Base-by-base conservation (phyloP, 306 rosid species). In the Trifolium pratense region DNA sequence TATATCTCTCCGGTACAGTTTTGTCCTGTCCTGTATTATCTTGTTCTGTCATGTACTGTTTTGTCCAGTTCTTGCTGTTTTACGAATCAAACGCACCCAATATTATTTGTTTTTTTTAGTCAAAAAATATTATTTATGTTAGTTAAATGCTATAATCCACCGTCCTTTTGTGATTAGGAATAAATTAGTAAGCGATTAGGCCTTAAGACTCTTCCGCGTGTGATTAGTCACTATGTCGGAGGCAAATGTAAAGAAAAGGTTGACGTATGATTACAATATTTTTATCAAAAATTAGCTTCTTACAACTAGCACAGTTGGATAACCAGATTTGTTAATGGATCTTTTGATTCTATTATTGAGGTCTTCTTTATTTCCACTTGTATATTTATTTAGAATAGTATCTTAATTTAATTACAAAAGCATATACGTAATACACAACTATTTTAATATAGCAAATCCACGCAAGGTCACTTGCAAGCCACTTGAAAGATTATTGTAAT, bases 191-290 rank as follows among this genome's bases (percentile, higher is more conserved):
- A 65, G 67, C 85, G 85, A 84, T 81, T 68, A 73, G 65, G 70
- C 75, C 17, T 36, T 59, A 15, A 59, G 61, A 68, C 84, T 42
- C 73, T 65, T 75, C 74, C 75, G 73, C 79, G 85, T 87, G 87
- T 53, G 75, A 40, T 64, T 57, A 11, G 78, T 46, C 61, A 6
- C 73, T 37, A 61, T 68, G 53, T 81, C 75, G 78, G 20, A 55
- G 40, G 78, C 76, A 73, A 69, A n/a, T n/a, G 16, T n/a, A 82
- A 53, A 31, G 73, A 82, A 80, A 64, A 76, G 74, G 51, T 49
- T 25, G 16, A 70, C 25, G 34, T 5, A n/a, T 48, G 6, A 16
- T 42, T 74, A 26, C 36, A 48, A 4, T 11, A 13, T 16, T 40
- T 40, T 15, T 48, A 7, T 34, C 79, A 40, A 40, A 34, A 4